These are phyloP conservation scores for Boletus barrowsii DNA, from an alignment of 768 basidiomycete species.

Conservation along the genomic window DNA sequence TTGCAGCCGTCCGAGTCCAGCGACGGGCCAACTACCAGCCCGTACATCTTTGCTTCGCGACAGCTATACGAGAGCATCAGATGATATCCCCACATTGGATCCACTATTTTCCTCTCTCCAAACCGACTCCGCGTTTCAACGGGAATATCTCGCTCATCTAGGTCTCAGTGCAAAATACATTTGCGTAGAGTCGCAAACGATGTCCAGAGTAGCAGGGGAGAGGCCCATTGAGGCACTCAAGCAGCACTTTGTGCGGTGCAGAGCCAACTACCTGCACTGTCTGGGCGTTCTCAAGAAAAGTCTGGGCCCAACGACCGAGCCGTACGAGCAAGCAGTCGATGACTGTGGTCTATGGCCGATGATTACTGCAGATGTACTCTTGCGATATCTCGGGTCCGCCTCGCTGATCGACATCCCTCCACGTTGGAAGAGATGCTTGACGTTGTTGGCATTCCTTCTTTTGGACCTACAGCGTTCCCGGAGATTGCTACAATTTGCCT, in stretches of 20 bases:
- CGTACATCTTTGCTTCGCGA: neutral
- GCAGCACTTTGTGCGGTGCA: neutral
- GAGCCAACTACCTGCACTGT: neutral
- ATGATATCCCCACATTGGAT: neutral
- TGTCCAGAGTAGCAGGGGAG: neutral
- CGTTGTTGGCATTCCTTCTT: too few relatives aligned
- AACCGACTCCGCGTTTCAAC: neutral
- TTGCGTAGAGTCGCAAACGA: neutral
- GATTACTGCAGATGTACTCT: too few relatives aligned
- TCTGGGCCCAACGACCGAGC: neutral
- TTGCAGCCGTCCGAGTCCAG: neutral
- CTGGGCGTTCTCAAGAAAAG: neutral
- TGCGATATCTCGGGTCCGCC: too few relatives aligned
- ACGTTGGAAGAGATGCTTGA: too few relatives aligned
- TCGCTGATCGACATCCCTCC: too few relatives aligned
- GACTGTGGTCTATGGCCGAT: too few relatives aligned
- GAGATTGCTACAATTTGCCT: too few relatives aligned
- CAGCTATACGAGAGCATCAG: too few relatives aligned
- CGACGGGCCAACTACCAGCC: neutral
- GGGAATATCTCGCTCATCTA: neutral
- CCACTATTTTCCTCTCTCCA: neutral
- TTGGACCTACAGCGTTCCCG: too few relatives aligned
- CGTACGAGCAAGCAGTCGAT: too few relatives aligned
- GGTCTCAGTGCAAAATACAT: neutral
- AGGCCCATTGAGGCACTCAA: neutral